Evolutionary conservation across 129 eudicot genomes (phyloP), one percentile per base, ranked within the genome.

Genomic region (Tagetes erecta): DNA sequence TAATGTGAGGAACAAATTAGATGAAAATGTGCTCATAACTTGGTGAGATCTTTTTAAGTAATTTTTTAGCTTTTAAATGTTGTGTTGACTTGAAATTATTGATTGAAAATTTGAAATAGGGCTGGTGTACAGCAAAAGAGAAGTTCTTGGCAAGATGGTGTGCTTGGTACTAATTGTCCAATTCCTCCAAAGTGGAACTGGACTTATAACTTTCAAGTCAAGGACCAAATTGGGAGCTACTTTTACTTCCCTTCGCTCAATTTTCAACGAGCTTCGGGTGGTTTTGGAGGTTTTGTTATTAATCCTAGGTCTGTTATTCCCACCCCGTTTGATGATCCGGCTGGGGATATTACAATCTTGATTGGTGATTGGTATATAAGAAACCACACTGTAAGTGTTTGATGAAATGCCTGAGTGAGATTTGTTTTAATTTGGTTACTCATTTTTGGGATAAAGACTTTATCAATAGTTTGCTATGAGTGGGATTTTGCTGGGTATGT

Each of bases 311-410:
- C 44, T 1, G 56, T 86, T 14, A 89, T 89, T 64, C 79, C 90
- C 0, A 78, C 81, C 96, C 96, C 92, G 44, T 87, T 89, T 52
- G 89, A 85, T 27, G 73, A 82, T 35, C 96, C 92, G 8, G 78
- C 80, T 72, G 92, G 80, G 2, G 88, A 86, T 78, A 86, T 86
- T 33, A 74, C 85, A 7, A 65, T 89, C 65, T 12, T 84, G 72
- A 87, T 89, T 49, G 96, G 96, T 50, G 96, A 89, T 72, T 89
- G 92, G 92, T 89, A 89, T 78, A 89, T 81, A 36, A 68, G 77
- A 40, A 89, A 79, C 76, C 96, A 89, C 83, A 84, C 87, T 75
- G 96, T 89, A 42, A 86, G 92, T 84, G 76, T 63, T 49, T 3
- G 37, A 20, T 13, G n/a, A 3, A 63, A 69, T 47, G 8, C 63